phyloP scores from a whole-genome alignment of 129 eudicot species.

The Scalesia atractyloides region DNA sequence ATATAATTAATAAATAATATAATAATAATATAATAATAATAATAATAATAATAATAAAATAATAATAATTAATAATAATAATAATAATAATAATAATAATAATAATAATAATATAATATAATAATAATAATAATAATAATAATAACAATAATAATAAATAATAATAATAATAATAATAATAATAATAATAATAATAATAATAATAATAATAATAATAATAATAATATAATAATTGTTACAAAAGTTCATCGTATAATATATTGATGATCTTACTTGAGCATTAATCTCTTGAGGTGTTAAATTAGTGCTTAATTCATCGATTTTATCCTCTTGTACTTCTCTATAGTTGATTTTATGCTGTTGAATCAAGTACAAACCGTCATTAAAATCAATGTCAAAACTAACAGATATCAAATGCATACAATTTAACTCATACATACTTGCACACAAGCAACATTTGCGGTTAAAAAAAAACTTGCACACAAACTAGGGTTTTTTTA shows the following conservation, averaged over 20 bases:
- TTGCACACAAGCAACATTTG: too few relatives aligned
- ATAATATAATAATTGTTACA: background rate
- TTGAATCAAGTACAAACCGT: background rate
- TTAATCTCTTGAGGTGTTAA: slow-evolving; percentile 61
- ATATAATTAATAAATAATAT: too few relatives aligned
- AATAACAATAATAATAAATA: background rate
- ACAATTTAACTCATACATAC: too few relatives aligned
- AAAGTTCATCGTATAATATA: background rate
- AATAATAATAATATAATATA: background rate
- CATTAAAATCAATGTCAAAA: background rate
- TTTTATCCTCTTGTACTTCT: slow-evolving; percentile 71
- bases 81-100: background rate
- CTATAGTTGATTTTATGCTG: slow-evolving; percentile 78
- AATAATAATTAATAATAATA: background rate
- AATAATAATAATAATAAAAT: background rate
- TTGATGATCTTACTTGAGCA: slow-evolving; percentile 54
- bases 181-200: background rate
- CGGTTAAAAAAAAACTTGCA: too few relatives aligned
- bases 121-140: background rate
- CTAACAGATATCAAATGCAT: background rate
- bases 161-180: background rate
- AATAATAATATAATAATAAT: background rate
- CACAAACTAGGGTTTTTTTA: too few relatives aligned
- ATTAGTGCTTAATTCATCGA: slow-evolving; percentile 39
- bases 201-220: background rate